Evolutionary conservation across 78 protist species (phyloP).

Genomic region (Thecamonas trahens): DNA sequence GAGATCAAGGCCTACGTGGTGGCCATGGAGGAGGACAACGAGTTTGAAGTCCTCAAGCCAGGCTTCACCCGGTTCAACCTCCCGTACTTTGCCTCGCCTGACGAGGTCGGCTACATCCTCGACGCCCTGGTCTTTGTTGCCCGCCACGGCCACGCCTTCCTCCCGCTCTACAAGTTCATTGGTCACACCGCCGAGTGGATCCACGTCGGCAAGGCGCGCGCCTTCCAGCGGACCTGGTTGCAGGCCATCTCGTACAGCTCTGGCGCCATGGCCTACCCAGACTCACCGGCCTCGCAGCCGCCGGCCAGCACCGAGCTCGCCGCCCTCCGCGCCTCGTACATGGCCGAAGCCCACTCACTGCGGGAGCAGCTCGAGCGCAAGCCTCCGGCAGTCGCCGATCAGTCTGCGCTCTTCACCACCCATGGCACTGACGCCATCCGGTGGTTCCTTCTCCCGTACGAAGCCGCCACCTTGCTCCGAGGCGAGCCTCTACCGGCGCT

Average conservation of each 20-base stretch:
- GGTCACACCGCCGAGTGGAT: constrained; percentile 63
- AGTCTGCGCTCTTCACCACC: no score
- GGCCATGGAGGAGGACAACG: background rate
- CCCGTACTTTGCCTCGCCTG: constrained; percentile 5
- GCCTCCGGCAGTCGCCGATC: no score
- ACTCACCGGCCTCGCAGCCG: no score
- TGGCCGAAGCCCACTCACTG: background rate
- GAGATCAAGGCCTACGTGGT: background rate
- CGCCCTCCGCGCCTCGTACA: no score
- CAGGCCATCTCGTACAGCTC: constrained; percentile 26
- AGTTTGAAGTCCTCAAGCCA: constrained; percentile 28
- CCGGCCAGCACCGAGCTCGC: no score
- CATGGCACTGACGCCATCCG: no score
- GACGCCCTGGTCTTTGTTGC: constrained; percentile 54
- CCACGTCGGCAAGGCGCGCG: constrained; percentile 22
- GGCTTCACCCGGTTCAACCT: constrained; percentile 41
- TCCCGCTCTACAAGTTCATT: constrained; percentile 52
- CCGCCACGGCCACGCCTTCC: constrained; percentile 58
- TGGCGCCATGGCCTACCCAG: constrained; percentile 31
- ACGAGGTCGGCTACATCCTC: constrained; percentile 23
- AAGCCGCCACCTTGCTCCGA: no score
- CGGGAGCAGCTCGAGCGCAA: background rate
- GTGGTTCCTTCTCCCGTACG: no score
- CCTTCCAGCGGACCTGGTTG: constrained; percentile 50
- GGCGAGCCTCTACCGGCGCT: no score